Conservation (phyloP, 495 filamentous ascomycete species). For the Evernia prunastri region DNA sequence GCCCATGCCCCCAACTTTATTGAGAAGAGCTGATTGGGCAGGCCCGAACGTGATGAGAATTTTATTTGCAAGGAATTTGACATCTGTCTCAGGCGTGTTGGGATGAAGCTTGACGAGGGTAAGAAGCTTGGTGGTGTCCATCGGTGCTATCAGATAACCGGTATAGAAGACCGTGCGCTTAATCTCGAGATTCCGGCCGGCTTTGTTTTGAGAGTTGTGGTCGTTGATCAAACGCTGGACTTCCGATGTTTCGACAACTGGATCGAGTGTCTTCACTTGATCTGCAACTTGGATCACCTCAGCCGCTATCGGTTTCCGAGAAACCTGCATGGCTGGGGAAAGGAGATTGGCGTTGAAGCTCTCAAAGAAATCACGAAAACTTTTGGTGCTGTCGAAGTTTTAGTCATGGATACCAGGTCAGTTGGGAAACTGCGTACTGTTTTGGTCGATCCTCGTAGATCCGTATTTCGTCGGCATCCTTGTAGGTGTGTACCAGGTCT, state of each 20-base stretch:
- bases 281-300: conserved; percentile 89
- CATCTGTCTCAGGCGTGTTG: conserved; percentile 50
- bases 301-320: conserved; percentile 56
- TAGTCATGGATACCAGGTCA: conserved; percentile 14
- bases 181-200: conserved; percentile 50
- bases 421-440: conserved; percentile 43
- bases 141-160: conserved; percentile 74
- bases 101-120: conserved; percentile 57
- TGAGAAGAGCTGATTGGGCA: conserved; percentile 57
- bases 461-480: conserved; percentile 69
- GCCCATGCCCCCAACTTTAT: conserved; percentile 80
- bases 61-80: conserved; percentile 81
- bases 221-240: conserved; percentile 83
- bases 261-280: conserved; percentile 66
- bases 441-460: conserved; percentile 60
- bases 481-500: conserved; percentile 78
- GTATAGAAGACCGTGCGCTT: conserved; percentile 88
- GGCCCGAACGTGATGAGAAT: conserved; percentile 80
- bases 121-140: conserved; percentile 63
- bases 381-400: conserved; percentile 50
- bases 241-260: conserved; percentile 73
- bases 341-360: conserved; percentile 57
- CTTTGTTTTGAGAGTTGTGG: conserved; percentile 57
- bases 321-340: conserved; percentile 27
- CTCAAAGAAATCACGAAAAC: conserved; percentile 75